A percentile compares a stretch with the other conserved stretches of the same genome.
Evolutionary conservation across 306 rosid species (phyloP).

Genomic region (Trichosanthes truncata): DNA sequence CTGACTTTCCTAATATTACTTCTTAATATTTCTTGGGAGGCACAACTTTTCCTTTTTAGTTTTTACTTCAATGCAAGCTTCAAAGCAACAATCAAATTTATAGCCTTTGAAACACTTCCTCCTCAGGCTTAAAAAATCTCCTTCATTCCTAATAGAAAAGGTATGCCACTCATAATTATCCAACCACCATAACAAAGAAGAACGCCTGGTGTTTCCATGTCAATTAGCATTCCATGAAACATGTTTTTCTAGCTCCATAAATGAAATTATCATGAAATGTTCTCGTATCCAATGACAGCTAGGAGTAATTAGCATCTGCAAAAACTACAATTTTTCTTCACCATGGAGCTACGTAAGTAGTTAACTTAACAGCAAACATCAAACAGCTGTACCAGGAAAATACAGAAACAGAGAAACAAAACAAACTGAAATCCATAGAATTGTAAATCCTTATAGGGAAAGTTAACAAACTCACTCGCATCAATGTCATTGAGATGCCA

Average conservation of each 20-base stretch:
- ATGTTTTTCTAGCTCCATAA: background rate
- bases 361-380: background rate
- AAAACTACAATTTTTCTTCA: background rate
- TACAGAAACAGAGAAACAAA: background rate
- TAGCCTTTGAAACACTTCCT: background rate
- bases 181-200: background rate
- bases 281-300: background rate
- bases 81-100: background rate
- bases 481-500: conserved; percentile 59
- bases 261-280: background rate
- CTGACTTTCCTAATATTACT: background rate
- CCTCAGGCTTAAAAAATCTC: background rate
- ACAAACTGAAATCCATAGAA: background rate
- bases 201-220: background rate
- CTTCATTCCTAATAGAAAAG: background rate
- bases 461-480: conserved; percentile 31
- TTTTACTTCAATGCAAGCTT: background rate
- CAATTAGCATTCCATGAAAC: background rate
- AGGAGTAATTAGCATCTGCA: background rate
- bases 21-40: background rate
- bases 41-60: background rate
- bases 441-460: background rate
- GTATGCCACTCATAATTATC: background rate
- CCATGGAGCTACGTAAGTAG: background rate
- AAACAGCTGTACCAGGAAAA: background rate